phyloP scores from a whole-genome alignment of 73 alveolate genomes.

The Stentor coeruleus region DNA sequence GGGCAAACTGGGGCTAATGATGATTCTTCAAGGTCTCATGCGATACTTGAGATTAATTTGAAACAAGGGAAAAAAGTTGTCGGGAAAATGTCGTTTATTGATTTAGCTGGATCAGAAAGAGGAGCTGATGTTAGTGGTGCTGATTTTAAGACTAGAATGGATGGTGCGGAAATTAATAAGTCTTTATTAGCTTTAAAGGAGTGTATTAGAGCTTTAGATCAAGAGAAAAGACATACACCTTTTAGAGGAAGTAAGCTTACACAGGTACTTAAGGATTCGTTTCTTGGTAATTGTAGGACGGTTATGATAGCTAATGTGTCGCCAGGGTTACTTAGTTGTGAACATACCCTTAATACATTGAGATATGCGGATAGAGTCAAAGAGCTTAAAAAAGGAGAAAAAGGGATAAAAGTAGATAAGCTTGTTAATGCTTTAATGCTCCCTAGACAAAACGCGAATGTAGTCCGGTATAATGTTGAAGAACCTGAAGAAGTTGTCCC shows the following conservation, averaged over 20 bases:
- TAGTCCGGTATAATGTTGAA: neutral
- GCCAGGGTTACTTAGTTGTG: conserved; percentile 93
- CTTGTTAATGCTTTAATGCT: conserved; percentile 24
- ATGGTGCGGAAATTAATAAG: conserved; percentile 99
- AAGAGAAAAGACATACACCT: conserved; percentile 96
- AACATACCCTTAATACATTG: conserved; percentile 98
- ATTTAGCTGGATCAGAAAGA: conserved; percentile 99
- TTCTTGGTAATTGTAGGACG: conserved; percentile 98
- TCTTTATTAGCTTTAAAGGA: conserved; percentile 98
- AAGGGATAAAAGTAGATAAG: conserved; percentile 25
- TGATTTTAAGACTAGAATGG: conserved; percentile 94
- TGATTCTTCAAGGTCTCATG: conserved; percentile 61
- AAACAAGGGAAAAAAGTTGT: conserved; percentile 39
- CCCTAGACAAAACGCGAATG: neutral
- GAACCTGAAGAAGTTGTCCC: neutral
- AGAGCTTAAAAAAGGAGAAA: conserved; percentile 88
- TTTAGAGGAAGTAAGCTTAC: conserved; percentile 99
- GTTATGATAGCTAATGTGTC: conserved; percentile 98
- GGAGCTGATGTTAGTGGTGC: conserved; percentile 69
- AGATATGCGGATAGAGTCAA: conserved; percentile 99
- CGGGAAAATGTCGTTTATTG: conserved; percentile 95
- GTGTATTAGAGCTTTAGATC: conserved; percentile 99
- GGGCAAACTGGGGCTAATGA: conserved; percentile 55
- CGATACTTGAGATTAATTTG: conserved; percentile 38
- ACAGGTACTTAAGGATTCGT: conserved; percentile 97